Evolutionary conservation across 2,329 filamentous ascomycete genomes (phyloP), one percentile per base, ranked within the genome.

Genomic region (Colletotrichum sp.): DNA sequence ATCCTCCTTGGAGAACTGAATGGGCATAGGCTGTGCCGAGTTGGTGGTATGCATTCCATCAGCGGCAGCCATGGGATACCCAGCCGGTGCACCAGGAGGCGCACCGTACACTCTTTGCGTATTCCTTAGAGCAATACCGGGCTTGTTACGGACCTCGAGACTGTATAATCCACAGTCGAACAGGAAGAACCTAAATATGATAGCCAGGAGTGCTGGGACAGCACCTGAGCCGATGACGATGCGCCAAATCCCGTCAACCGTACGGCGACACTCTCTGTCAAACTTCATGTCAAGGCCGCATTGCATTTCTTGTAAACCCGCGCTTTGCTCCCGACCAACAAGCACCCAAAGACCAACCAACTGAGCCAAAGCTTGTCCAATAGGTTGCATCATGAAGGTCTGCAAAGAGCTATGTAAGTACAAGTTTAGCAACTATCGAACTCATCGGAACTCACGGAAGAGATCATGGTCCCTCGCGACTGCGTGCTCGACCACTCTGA

Each of bases 221-320:
- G 92, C 92, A 8, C 92, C 92, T 0, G 92, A 90, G 3, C 92
- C 92, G 77, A 93, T 90, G 34, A 94, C 91, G 80, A 93, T 93
- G 64, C 92, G 88, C 92, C 92, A 94, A 77, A 93, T 91, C 2
- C 88, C 90, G 78, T 94, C 92, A 3, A 93, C 85, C 6, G 85
- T 81, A 36, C 78, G 62, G 64, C 86, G 86, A 77, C 88, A 90
- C 73, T 88, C 86, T 9, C 86, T 83, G 9, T 88, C 84, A 77
- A 89, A 80, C 7, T 85, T 79, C 2, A 79, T 83, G 78, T 90
- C 86, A 52, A 90, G 83, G 21, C 89, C 89, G 77, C 89, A 90
- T 65, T 87, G 86, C 84, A 87, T 85, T 6, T 81, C 86, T 52
- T 86, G 82, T 21, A 90, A 80, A 30, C 86, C 81, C 64, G 86